phyloP scores from a whole-genome alignment of 441 rosid species.

The Populus trichocarpa region DNA sequence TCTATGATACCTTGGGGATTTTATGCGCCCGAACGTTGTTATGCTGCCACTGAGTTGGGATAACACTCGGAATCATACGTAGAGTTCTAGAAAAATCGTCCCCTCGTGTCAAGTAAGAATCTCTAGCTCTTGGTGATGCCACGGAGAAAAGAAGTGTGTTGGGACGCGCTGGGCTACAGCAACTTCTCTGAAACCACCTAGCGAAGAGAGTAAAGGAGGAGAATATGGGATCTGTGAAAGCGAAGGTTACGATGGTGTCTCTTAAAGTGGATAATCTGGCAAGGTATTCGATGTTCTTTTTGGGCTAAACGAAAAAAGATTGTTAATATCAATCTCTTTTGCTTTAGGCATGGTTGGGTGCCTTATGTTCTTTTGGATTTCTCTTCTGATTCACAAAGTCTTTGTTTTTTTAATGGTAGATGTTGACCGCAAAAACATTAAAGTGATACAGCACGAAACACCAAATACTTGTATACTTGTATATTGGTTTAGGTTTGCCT shows the following conservation, averaged over 20 bases:
- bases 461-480: not conserved
- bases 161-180: not conserved
- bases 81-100: not conserved
- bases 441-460: not conserved
- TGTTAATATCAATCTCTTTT: not conserved
- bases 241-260: not conserved
- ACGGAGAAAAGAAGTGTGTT: not conserved
- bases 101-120: not conserved
- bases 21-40: not conserved
- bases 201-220: not conserved
- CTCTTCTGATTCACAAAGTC: not conserved
- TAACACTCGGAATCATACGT: not conserved
- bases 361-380: not conserved
- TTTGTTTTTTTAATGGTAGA: not conserved
- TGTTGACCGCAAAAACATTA: not conserved
- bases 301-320: no score
- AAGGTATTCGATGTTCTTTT: slow-evolving; percentile 3
- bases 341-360: not conserved
- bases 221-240: not conserved
- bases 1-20: not conserved
- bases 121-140: not conserved
- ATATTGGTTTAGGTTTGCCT: not conserved
- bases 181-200: not conserved
- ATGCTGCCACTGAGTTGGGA: not conserved
- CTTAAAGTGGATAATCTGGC: not conserved